Percentiles rank a stretch among this genome's conserved stretches.
Conservation (phyloP, 345 rosid species). For the Abelmoschus esculentus region DNA sequence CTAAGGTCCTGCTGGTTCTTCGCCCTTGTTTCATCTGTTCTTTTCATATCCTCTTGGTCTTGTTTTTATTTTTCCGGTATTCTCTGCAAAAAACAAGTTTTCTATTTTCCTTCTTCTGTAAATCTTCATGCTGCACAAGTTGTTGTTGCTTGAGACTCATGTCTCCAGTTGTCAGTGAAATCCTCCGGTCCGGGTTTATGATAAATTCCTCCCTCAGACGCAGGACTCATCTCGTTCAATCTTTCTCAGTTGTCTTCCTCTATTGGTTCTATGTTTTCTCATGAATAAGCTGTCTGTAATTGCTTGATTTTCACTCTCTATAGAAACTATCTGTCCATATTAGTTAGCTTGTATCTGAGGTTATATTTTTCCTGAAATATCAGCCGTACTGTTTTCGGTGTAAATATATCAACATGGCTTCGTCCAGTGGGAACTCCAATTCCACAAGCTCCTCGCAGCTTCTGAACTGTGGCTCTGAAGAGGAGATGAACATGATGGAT, state of each 20-base stretch:
- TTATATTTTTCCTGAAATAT: neutral
- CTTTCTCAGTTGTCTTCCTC: slow-evolving; percentile 78
- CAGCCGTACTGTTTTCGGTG: too few relatives aligned
- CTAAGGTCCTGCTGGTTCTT: neutral
- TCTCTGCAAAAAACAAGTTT: too few relatives aligned
- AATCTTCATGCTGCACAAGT: slow-evolving; percentile 28
- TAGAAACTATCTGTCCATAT: too few relatives aligned
- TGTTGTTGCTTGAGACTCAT: slow-evolving; percentile 50
- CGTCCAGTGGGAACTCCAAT: slow-evolving; percentile 44
- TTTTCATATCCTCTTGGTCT: neutral
- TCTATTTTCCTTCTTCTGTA: neutral
- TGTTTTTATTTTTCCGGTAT: too few relatives aligned
- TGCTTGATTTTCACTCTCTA: too few relatives aligned
- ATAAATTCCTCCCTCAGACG: slow-evolving; percentile 57
- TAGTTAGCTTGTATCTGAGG: too few relatives aligned
- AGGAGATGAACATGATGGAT: slow-evolving; percentile 25
- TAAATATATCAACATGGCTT: slow-evolving; percentile 29
- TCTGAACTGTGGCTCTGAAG: too few relatives aligned
- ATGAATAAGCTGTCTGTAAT: slow-evolving; percentile 1
- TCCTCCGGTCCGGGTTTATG: slow-evolving; percentile 63
- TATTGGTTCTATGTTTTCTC: slow-evolving; percentile 73
- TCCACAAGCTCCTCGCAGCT: slow-evolving; percentile 11
- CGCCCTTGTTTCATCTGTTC: neutral
- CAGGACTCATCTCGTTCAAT: slow-evolving; percentile 80
- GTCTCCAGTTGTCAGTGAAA: slow-evolving; percentile 69